A percentile compares a stretch with the other conserved stretches of the same genome.
These are phyloP conservation scores for Rhodomyrtus psidioides DNA, from an alignment of 441 rosid genomes.

Conservation along the genomic window DNA sequence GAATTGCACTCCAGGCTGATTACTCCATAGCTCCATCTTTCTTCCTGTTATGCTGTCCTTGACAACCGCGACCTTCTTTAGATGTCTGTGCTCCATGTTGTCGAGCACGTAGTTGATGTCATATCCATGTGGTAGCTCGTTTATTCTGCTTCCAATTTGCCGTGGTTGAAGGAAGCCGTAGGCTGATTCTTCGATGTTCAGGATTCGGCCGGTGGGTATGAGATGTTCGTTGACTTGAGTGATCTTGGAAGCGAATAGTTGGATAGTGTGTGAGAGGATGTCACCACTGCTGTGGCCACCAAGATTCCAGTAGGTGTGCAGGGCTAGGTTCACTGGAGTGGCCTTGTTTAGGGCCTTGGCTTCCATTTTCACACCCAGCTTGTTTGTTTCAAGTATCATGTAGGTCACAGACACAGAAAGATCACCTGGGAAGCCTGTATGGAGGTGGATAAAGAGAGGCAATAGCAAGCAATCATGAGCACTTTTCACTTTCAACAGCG, in stretches of 20 bases:
- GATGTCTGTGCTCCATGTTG: conserved; percentile 4
- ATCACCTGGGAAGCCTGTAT: conserved; percentile 42
- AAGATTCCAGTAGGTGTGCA: conserved; percentile 77
- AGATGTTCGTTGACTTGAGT: conserved; percentile 6
- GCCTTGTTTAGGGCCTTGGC: conserved; percentile 50
- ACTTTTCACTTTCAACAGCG: background rate
- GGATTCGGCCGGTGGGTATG: conserved; percentile 65
- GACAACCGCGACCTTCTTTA: conserved; percentile 41
- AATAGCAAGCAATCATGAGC: background rate
- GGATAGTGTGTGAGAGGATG: conserved; percentile 47
- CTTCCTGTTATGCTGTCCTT: conserved; percentile 43
- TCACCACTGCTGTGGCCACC: conserved; percentile 46
- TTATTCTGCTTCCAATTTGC: conserved; percentile 28
- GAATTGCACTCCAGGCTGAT: conserved; percentile 58
- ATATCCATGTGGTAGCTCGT: conserved; percentile 46
- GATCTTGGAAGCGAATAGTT: conserved; percentile 29
- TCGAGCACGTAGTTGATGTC: conserved; percentile 64
- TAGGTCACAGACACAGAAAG: conserved; percentile 52
- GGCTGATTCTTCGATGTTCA: conserved; percentile 30
- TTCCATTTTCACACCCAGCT: conserved; percentile 43
- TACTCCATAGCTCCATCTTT: conserved; percentile 68
- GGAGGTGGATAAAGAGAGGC: background rate
- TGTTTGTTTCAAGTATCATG: conserved; percentile 37
- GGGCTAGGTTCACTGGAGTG: conserved; percentile 59
- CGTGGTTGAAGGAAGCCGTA: conserved; percentile 43